These are phyloP conservation scores for Polysphondylium violaceum DNA, from an alignment of 78 protist species.

Conservation along the genomic window DNA sequence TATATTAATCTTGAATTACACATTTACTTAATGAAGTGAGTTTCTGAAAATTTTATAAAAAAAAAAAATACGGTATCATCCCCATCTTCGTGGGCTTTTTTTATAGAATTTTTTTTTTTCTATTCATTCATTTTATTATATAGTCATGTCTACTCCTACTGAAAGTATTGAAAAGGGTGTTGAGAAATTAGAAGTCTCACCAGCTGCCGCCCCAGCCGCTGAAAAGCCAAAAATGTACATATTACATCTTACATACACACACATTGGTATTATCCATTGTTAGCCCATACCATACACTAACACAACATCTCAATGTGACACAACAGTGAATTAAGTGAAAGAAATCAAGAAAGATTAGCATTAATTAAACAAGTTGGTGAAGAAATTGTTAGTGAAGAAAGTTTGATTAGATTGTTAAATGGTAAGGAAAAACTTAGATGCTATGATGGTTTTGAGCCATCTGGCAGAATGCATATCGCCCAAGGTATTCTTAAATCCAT, in stretches of 20 bases:
- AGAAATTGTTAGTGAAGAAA: slow-evolving; percentile 92
- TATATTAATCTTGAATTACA: too few relatives aligned
- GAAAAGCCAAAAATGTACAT: slow-evolving; percentile 13
- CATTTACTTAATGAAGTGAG: too few relatives aligned
- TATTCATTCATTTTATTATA: too few relatives aligned
- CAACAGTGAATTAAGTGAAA: slow-evolving; percentile 32
- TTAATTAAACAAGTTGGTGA: slow-evolving; percentile 91
- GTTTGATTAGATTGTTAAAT: slow-evolving; percentile 87
- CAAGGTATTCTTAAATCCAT: slow-evolving; percentile 98
- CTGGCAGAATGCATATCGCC: slow-evolving; percentile 99
- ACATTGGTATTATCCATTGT: neutral
- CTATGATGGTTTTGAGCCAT: slow-evolving; percentile 99
- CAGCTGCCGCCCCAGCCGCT: slow-evolving; percentile 35
- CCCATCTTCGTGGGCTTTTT: too few relatives aligned
- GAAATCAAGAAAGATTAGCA: slow-evolving; percentile 66
- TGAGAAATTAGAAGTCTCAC: slow-evolving; percentile 14
- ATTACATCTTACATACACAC: neutral
- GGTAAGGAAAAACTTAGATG: slow-evolving; percentile 89
- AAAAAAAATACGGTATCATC: too few relatives aligned
- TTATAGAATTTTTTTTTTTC: too few relatives aligned
- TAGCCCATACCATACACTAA: neutral
- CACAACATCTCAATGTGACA: too few relatives aligned
- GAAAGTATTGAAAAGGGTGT: slow-evolving; percentile 9
- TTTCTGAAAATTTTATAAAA: neutral
- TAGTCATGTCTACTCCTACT: slow-evolving; percentile 9